Base-by-base conservation (phyloP, 345 rosid species). In the Streptanthus diversifolius region DNA sequence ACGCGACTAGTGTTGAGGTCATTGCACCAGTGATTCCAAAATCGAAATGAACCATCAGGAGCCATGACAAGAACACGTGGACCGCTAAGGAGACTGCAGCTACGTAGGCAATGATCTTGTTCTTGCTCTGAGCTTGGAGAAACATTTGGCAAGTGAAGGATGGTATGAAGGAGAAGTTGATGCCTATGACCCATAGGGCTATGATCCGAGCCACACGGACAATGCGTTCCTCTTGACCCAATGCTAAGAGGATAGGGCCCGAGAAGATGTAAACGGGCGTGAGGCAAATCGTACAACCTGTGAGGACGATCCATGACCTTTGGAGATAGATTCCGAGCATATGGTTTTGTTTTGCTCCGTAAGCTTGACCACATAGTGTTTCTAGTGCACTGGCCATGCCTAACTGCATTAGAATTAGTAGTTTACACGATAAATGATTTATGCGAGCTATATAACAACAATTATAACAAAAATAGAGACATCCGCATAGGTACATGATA, bases 321-420 rank as follows among this genome's bases (percentile, higher is more conserved):
- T 92, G 98, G 18, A 92, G 90, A 74, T 89, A 88, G 24, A 92
- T 55, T 45, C 96, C 98, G 0, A 86, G 84, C 98, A 89, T 89
- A 73, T 86, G 92, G 67, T 86, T 63, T 30, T 85, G 96, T 76
- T 82, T 81, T 13, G 96, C 92, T 5, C 98, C 90, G 4, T 51
- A 92, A 5, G 96, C 83, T 80, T 92, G 93, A 47, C 98, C 98
- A 39, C 98, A 92, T 12, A 92, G 71, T 10, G 96, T 92, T 78
- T 92, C 90, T 62, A 86, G 60, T 25, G 88, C 96, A 54, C 93
- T 88, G 5, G 96, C 86, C 98, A 89, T 92, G 2, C 96, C 98
- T 49, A 89, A 65, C 96, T 91, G 85, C 80, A 76, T 63, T 43
- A 57, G 17, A 5, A 22, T 25, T 14, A n/a, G 3, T 60, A 7